Evolutionary conservation across 1,284 basidiomycete genomes (phyloP).

Genomic region (Neonothopanus nambi): DNA sequence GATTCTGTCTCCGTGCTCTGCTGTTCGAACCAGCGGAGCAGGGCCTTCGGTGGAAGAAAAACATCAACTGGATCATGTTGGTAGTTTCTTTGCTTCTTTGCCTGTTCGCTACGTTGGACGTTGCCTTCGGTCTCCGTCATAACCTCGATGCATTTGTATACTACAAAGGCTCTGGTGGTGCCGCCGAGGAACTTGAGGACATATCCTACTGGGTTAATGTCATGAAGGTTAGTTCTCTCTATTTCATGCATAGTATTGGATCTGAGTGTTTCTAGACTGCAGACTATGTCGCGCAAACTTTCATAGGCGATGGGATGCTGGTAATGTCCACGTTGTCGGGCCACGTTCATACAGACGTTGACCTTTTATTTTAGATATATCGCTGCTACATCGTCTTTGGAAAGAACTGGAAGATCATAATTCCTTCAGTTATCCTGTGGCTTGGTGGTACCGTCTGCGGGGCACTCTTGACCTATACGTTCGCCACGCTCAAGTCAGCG

Average conservation of each 20-base stretch:
- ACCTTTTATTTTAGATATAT: conserved; percentile 12
- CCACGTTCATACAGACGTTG: not conserved
- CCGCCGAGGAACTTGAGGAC: conserved; percentile 1
- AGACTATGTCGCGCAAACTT: conserved; percentile 3
- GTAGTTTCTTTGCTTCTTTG: conserved; percentile 9
- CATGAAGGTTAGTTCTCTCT: conserved; percentile 6
- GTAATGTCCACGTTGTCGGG: too few species aligned
- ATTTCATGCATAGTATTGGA: not conserved
- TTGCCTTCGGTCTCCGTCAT: conserved; percentile 1
- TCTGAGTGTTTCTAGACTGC: not conserved
- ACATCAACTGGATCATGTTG: conserved; percentile 13
- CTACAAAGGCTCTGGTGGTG: conserved; percentile 16
- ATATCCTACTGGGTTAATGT: conserved; percentile 12
- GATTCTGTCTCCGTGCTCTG: conserved; percentile 3
- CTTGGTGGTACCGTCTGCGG: not conserved
- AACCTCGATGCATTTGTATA: conserved; percentile 14
- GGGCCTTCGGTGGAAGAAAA: not conserved
- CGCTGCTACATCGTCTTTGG: conserved; percentile 14
- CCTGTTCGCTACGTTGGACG: conserved; percentile 10
- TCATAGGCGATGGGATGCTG: conserved; percentile 13
- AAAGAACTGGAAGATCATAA: not conserved
- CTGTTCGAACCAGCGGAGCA: not conserved
- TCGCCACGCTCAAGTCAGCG: too few species aligned
- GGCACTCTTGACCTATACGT: too few species aligned
- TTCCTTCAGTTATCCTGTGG: conserved; percentile 12